phyloP scores from a whole-genome alignment of 2,329 filamentous ascomycete genomes.

The Fusarium avenaceum region DNA sequence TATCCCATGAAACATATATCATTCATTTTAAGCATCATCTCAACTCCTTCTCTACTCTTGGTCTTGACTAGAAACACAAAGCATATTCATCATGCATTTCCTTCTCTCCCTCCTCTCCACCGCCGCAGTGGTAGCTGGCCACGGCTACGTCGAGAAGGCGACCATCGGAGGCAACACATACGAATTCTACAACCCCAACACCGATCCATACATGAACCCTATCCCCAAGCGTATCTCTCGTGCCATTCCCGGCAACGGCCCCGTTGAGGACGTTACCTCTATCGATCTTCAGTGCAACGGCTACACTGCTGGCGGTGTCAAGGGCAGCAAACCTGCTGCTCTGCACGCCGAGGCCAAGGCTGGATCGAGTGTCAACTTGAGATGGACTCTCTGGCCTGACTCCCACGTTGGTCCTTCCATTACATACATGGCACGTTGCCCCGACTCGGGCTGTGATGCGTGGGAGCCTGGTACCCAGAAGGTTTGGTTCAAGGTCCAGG shows the following conservation, averaged over 20 bases:
- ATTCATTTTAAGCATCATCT: background rate
- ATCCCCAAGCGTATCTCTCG: constrained; percentile 68
- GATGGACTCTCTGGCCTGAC: constrained; percentile 67
- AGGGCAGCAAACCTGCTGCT: constrained; percentile 64
- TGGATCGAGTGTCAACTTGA: constrained; percentile 65
- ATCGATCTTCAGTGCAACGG: constrained; percentile 70
- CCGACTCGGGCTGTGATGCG: constrained; percentile 63
- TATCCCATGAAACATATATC: background rate
- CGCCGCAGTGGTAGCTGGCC: constrained; percentile 60
- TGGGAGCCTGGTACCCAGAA: constrained; percentile 63
- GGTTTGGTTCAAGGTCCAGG: constrained; percentile 70
- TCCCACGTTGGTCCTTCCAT: constrained; percentile 67
- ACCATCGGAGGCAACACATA: constrained; percentile 58
- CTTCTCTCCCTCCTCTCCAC: constrained; percentile 49
- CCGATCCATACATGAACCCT: constrained; percentile 60
- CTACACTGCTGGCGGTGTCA: constrained; percentile 61
- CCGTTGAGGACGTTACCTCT: constrained; percentile 65
- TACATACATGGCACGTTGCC: constrained; percentile 72
- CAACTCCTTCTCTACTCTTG: background rate
- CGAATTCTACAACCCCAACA: constrained; percentile 55
- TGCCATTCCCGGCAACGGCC: constrained; percentile 69
- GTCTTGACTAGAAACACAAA: background rate
- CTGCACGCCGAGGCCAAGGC: constrained; percentile 67
- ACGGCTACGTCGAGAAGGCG: constrained; percentile 63
- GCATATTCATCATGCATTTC: constrained; percentile 38